Evolutionary conservation across 352 stramenopile species (phyloP).

Genomic region (Pythium scleroteichum): DNA sequence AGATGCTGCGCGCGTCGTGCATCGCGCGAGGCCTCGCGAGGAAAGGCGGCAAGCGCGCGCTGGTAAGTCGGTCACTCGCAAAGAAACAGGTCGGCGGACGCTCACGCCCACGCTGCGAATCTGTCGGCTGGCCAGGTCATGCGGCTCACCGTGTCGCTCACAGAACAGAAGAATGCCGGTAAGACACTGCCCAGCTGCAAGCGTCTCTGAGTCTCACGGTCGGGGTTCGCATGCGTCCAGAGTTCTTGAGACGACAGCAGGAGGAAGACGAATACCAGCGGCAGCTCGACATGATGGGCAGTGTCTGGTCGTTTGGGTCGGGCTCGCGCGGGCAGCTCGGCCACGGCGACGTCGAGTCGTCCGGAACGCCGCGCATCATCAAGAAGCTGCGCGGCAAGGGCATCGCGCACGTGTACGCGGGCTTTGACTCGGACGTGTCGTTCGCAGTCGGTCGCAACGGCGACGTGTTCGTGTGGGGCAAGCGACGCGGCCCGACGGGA

Average conservation of each 20-base stretch:
- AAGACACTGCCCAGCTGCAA: neutral
- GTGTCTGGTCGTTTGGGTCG: constrained; percentile 82
- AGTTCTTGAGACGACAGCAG: constrained; percentile 54
- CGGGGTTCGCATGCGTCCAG: constrained; percentile 29
- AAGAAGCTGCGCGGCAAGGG: constrained; percentile 64
- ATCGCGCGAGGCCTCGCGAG: constrained; percentile 58
- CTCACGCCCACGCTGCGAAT: no score
- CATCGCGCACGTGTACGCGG: constrained; percentile 76
- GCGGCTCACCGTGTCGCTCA: constrained; percentile 56
- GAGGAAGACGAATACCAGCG: constrained; percentile 71
- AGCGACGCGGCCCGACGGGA: constrained; percentile 57
- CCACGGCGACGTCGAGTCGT: constrained; percentile 69
- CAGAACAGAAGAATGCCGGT: constrained; percentile 60
- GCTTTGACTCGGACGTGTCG: constrained; percentile 80
- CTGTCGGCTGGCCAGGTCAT: constrained; percentile 31
- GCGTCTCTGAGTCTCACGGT: no score
- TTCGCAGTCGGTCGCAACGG: constrained; percentile 70
- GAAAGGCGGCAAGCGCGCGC: constrained; percentile 66
- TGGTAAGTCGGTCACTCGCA: constrained; percentile 29
- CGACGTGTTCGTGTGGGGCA: constrained; percentile 84
- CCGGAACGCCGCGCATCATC: constrained; percentile 54
- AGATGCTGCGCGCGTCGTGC: constrained; percentile 79
- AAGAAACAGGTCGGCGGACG: no score
- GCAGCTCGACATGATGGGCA: constrained; percentile 77
- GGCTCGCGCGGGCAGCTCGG: constrained; percentile 71